Evolutionary conservation across 441 rosid genomes (phyloP).

Genomic region (Gossypium schwendimanii): DNA sequence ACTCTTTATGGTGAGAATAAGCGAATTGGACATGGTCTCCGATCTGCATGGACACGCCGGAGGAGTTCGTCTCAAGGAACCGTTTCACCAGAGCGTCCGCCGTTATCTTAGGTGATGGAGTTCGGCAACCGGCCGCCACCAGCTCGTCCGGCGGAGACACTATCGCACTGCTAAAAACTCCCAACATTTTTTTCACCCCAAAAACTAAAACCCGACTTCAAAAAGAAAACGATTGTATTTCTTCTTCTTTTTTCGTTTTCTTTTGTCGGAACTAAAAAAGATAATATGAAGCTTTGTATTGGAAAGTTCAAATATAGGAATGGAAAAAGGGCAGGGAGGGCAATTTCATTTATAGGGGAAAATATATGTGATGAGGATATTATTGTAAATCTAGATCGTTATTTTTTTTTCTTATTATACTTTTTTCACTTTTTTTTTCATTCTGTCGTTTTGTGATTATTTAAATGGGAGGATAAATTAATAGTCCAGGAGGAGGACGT

Average conservation of each 20-base stretch:
- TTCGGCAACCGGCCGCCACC: slow-evolving; percentile 87
- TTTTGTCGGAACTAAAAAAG: neutral
- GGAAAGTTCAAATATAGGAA: slow-evolving; percentile 16
- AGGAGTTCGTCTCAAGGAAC: slow-evolving; percentile 47
- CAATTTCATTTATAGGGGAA: slow-evolving; percentile 20
- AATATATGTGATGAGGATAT: neutral
- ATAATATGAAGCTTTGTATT: neutral
- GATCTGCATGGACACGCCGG: slow-evolving; percentile 58
- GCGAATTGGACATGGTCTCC: slow-evolving; percentile 69
- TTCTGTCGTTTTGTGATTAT: neutral
- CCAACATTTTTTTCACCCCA: slow-evolving; percentile 48
- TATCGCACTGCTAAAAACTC: slow-evolving; percentile 70
- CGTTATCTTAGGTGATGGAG: slow-evolving; percentile 81
- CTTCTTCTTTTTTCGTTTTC: neutral
- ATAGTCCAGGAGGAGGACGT: neutral
- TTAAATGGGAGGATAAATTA: neutral
- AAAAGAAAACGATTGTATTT: neutral
- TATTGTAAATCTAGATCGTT: slow-evolving; percentile 4
- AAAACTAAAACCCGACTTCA: neutral
- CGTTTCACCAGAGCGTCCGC: slow-evolving; percentile 50
- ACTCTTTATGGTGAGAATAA: slow-evolving; percentile 67
- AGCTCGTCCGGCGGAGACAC: slow-evolving; percentile 87
- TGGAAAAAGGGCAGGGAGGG: neutral
- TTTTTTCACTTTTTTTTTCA: neutral
- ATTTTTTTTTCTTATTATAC: too few relatives aligned